Base-by-base conservation (phyloP, 2,329 filamentous ascomycete genomes). In the Parascedosporium putredinis region DNA sequence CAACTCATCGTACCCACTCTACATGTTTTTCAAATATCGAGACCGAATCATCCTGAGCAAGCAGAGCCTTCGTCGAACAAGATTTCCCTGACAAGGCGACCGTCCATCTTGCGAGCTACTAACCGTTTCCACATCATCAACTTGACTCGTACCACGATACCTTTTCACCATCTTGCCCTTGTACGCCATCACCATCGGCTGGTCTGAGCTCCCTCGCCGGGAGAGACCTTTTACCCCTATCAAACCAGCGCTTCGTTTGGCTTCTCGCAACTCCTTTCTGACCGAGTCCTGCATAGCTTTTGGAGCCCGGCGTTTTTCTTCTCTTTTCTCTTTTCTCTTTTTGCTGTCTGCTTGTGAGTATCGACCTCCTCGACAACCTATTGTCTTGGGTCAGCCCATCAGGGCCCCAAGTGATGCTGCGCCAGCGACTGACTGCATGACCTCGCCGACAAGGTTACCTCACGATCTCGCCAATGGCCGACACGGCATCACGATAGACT, bases 261-360 rank as follows among this genome's bases (percentile, higher is more conserved):
- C n/a, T n/a, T n/a, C n/a, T n/a, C n/a, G n/a, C n/a, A n/a, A n/a
- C n/a, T n/a, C 24, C 16, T 40, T n/a, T 5, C 24, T 46, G n/a
- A 18, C 24, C 27, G 44, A n/a, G n/a, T 31, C 45, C 40, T 34
- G 47, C 40, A 44, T 50, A 23, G 40, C 24, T 45, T 50, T 20
- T 10, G 47, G 47, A 50, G 47, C 47, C 25, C 25, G 47, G 47
- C 38, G 47, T 50, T 50, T 45, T 31, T 25, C 6, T n/a, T n/a
- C n/a, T n/a, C n/a, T n/a, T n/a, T n/a, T n/a, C n/a, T n/a, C n/a
- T n/a, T n/a, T n/a, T n/a, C n/a, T n/a, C n/a, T n/a, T n/a, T n/a
- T 44, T 44, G 29, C n/a, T 43, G 23, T 29, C 24, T 49, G 18
- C n/a, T 29, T 49, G 47, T 50, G 40, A 44, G 47, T 45, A 34